Percentiles rank a stretch among this genome's conserved stretches.
These are phyloP conservation scores for Diaporthe ilicicola DNA, from an alignment of 2,329 filamentous ascomycete species.

Conservation along the genomic window DNA sequence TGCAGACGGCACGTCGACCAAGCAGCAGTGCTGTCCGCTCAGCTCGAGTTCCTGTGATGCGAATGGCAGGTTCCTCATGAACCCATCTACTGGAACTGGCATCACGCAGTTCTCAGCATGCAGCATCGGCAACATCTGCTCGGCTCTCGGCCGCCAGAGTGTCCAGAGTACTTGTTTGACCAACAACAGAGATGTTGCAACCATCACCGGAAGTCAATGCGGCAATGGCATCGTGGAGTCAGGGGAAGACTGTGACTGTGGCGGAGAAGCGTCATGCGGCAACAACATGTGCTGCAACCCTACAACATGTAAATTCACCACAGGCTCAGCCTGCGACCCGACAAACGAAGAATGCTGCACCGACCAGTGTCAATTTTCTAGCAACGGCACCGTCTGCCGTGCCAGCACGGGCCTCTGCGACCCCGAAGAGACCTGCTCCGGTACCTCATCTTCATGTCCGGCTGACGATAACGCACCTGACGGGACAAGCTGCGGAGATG, in stretches of 20 bases:
- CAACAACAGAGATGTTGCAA: conserved; percentile 85
- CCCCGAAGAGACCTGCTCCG: conserved; percentile 83
- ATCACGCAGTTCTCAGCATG: conserved; percentile 88
- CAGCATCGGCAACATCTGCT: conserved; percentile 92
- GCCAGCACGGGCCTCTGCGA: conserved; percentile 83
- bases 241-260: conserved; percentile 96
- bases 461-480: conserved; percentile 74
- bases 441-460: conserved; percentile 77
- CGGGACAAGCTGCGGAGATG: conserved; percentile 77
- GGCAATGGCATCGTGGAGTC: conserved; percentile 96
- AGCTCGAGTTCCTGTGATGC: conserved; percentile 76
- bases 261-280: conserved; percentile 75
- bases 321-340: conserved; percentile 79
- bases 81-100: conserved; percentile 79
- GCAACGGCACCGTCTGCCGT: conserved; percentile 79
- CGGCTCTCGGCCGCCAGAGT: conserved; percentile 78
- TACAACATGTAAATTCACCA: conserved; percentile 84
- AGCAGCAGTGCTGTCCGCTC: conserved; percentile 80
- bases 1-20: conserved; percentile 60
- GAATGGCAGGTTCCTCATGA: conserved; percentile 88
- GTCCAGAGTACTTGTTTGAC: conserved; percentile 81
- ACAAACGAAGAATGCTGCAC: conserved; percentile 85
- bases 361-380: conserved; percentile 70
- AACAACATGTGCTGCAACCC: conserved; percentile 85
- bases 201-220: conserved; percentile 84